Evolutionary conservation across 2,329 filamentous ascomycete genomes (phyloP), one percentile per base, ranked within the genome.

Genomic region (Juglanconis oblonga): DNA sequence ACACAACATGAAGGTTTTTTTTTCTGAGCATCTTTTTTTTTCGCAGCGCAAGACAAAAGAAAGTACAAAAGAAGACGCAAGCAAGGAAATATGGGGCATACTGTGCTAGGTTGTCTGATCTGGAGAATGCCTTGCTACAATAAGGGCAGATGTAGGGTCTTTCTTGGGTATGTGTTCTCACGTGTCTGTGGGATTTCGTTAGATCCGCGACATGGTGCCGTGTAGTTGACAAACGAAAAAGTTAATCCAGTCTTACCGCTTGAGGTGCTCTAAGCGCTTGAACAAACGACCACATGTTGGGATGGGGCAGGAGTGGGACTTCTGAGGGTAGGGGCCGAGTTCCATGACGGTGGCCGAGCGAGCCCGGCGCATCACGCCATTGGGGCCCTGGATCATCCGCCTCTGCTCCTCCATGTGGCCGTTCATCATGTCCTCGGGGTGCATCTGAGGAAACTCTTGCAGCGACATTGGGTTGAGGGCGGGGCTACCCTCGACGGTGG

Each of bases 221-320:
- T 60, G 59, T 64, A 48, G 60, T 65, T 66, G 68, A 74, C 69
- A 74, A 76, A 71, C 66, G 67, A 74, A 77, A 73, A 66, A 73
- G 70, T 71, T 70, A 71, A 74, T 72, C 63, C 64, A 68, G 69
- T 81, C 90, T 87, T 91, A 96, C 92, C 94, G 88, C 85, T 99
- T 99, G 72, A 99, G 87, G 80, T 99, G 95, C 81, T 99, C 95
- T 81, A 99, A 86, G 77, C 95, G 89, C 87, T 99, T 99, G 85
- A 99, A 99, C 64, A 97, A 85, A 71, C 95, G 89, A 57, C 95
- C 95, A 74, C 95, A 99, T 58, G 94, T 96, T 33, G 95, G 95
- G 70, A 99, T 99, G n/a, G 95, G 95, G 80, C 95, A 99, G 2
- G 94, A 98, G 77, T 99, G 95, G 45, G 93, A 97, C 77, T 99